Conservation (phyloP, 352 stramenopile species). For the Phytopythium aichiense region DNA sequence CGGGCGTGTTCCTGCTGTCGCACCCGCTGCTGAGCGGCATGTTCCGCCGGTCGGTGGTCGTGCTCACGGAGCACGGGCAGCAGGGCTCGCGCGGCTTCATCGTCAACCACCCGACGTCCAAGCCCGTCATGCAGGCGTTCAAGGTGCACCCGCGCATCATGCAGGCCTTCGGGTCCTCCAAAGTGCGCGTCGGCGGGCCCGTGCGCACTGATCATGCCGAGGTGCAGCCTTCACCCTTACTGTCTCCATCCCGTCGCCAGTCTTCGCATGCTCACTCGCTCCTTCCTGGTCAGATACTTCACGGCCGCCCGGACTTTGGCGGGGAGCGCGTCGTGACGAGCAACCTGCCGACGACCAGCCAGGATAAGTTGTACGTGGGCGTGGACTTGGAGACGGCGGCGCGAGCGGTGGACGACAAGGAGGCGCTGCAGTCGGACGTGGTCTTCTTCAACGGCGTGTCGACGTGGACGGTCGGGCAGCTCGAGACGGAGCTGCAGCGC, state of each 20-base stretch:
- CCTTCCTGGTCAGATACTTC: conserved; percentile 38
- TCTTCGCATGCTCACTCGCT: neutral
- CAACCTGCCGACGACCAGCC: conserved; percentile 37
- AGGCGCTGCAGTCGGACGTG: conserved; percentile 50
- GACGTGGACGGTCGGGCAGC: conserved; percentile 60
- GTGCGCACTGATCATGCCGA: conserved; percentile 60
- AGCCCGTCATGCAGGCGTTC: conserved; percentile 52
- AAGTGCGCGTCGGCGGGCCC: conserved; percentile 55
- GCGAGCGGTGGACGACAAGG: conserved; percentile 48
- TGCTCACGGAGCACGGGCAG: conserved; percentile 62
- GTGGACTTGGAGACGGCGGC: conserved; percentile 61
- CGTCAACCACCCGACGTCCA: conserved; percentile 58
- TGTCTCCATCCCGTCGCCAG: neutral
- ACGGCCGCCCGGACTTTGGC: conserved; percentile 54
- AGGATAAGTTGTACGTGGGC: conserved; percentile 61
- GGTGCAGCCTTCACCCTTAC: conserved; percentile 15
- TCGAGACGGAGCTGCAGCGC: conserved; percentile 64
- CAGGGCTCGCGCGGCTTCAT: conserved; percentile 70
- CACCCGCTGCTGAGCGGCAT: conserved; percentile 66
- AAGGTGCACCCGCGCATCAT: conserved; percentile 56
- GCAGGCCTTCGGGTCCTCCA: conserved; percentile 53
- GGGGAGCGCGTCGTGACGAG: conserved; percentile 39
- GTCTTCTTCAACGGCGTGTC: conserved; percentile 79
- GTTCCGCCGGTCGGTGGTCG: conserved; percentile 73
- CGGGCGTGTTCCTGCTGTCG: conserved; percentile 67